Conservation (phyloP, 164 flowering plant genomes). For the Vitis amurensis region DNA sequence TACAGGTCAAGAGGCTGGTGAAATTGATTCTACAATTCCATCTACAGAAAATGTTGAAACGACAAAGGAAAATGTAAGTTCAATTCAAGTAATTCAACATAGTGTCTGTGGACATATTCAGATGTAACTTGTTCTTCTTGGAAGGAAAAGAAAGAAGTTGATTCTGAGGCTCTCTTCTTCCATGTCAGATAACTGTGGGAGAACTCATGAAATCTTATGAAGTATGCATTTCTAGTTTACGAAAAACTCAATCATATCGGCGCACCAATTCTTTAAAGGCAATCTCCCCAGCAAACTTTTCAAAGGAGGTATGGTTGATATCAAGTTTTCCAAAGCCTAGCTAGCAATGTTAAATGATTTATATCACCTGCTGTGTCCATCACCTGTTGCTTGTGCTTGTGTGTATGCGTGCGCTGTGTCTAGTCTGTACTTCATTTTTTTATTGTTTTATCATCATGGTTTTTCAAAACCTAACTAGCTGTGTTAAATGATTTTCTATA, state of each 20-base stretch:
- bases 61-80: conserved; percentile 45
- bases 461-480: too few species aligned
- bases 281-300: conserved; percentile 76
- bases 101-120: neutral
- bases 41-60: conserved; percentile 23
- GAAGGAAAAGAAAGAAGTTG: neutral
- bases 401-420: neutral
- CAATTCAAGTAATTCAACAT: neutral
- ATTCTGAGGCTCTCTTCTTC: neutral
- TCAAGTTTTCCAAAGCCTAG: neutral
- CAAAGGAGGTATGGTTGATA: conserved; percentile 65
- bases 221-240: conserved; percentile 55
- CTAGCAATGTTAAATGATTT: neutral
- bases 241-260: conserved; percentile 63
- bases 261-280: conserved; percentile 59
- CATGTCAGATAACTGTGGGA: conserved; percentile 64
- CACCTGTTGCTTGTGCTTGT: neutral
- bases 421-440: neutral
- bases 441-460: too few species aligned
- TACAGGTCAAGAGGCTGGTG: conserved; percentile 19
- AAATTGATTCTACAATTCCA: neutral
- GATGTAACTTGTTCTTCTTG: neutral
- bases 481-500: too few species aligned
- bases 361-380: too few species aligned
- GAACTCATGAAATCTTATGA: conserved; percentile 74